Percentiles rank a stretch among this genome's conserved stretches.
phyloP scores from a whole-genome alignment of 257 asterid species.

The Fraxinus anomala region DNA sequence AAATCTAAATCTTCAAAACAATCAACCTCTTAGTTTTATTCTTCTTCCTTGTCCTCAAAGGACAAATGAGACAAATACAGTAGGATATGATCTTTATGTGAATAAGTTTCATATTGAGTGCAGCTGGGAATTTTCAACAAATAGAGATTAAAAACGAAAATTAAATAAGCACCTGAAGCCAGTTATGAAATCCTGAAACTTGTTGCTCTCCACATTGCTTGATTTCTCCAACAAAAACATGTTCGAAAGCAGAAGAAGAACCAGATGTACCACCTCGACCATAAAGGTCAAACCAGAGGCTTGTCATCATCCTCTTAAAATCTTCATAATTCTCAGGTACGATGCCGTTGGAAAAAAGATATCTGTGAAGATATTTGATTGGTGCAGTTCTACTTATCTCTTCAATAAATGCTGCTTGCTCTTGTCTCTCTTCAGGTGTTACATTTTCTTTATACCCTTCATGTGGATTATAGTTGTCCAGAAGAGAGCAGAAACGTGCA shows the following conservation, averaged over 20 bases:
- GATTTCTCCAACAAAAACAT: slow-evolving; percentile 98
- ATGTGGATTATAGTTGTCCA: slow-evolving; percentile 90
- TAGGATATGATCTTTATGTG: slow-evolving; percentile 11
- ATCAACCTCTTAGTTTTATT: background rate
- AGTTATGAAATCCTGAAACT: slow-evolving; percentile 94
- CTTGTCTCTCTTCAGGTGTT: slow-evolving; percentile 78
- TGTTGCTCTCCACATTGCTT: slow-evolving; percentile 73
- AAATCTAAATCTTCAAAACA: slow-evolving; percentile 1
- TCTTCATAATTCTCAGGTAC: slow-evolving; percentile 51
- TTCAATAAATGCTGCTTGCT: slow-evolving; percentile 80
- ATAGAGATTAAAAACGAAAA: slow-evolving; percentile 1
- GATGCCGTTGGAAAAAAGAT: slow-evolving; percentile 60
- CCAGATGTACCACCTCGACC: slow-evolving; percentile 85
- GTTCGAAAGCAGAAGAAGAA: slow-evolving; percentile 95
- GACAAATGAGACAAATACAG: background rate
- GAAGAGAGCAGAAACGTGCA: slow-evolving; percentile 86
- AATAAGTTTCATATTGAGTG: background rate
- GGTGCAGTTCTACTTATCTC: slow-evolving; percentile 96
- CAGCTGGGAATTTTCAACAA: background rate
- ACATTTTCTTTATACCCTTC: slow-evolving; percentile 81
- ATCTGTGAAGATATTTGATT: slow-evolving; percentile 74
- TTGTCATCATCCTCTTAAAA: slow-evolving; percentile 65
- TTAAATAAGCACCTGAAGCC: slow-evolving; percentile 78
- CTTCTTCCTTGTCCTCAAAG: background rate
- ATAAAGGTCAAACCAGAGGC: slow-evolving; percentile 86